Evolutionary conservation across 2,329 filamentous ascomycete species (phyloP).

Genomic region (Tolypocladium guangdongense): DNA sequence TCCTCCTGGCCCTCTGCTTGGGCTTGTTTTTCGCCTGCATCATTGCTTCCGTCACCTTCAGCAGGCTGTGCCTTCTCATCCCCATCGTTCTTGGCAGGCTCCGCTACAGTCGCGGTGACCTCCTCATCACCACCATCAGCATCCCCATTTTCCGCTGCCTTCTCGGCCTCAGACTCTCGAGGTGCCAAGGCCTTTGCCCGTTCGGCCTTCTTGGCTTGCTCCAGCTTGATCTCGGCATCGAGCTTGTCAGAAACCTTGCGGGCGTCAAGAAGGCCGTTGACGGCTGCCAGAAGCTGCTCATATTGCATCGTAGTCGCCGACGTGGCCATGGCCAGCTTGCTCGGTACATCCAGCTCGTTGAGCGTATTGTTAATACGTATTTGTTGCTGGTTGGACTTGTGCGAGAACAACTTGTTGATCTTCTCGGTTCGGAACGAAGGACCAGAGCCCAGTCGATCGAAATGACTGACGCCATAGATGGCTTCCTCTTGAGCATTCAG

Average conservation of each 20-base stretch:
- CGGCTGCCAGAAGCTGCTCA: constrained; percentile 57
- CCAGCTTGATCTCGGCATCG: constrained; percentile 56
- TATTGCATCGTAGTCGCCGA: constrained; percentile 59
- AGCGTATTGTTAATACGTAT: constrained; percentile 64
- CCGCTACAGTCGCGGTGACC: constrained; percentile 3
- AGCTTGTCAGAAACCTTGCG: constrained; percentile 68
- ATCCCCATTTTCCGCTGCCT: constrained; percentile 2
- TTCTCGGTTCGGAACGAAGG: constrained; percentile 84
- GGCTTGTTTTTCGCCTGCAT: constrained; percentile 1
- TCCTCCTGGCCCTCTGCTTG: constrained; percentile 5
- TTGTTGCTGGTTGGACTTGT: constrained; percentile 67
- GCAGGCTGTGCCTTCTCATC: constrained; percentile 5
- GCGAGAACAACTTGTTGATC: constrained; percentile 66
- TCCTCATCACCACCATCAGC: constrained; percentile 8
- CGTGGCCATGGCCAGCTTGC: constrained; percentile 63
- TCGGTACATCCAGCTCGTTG: constrained; percentile 58
- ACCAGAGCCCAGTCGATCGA: constrained; percentile 76
- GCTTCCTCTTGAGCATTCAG: constrained; percentile 66
- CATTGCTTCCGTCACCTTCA: constrained; percentile 10
- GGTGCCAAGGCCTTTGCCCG: constrained; percentile 27
- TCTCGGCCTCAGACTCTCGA: constrained; percentile 6
- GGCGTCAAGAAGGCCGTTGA: constrained; percentile 59
- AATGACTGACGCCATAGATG: constrained; percentile 73
- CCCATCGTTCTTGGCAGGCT: constrained; percentile 10
- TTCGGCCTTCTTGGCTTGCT: constrained; percentile 45